Evolutionary conservation across 1,139 yeast species (phyloP).

Genomic region (Nakaseomyces sp.): DNA sequence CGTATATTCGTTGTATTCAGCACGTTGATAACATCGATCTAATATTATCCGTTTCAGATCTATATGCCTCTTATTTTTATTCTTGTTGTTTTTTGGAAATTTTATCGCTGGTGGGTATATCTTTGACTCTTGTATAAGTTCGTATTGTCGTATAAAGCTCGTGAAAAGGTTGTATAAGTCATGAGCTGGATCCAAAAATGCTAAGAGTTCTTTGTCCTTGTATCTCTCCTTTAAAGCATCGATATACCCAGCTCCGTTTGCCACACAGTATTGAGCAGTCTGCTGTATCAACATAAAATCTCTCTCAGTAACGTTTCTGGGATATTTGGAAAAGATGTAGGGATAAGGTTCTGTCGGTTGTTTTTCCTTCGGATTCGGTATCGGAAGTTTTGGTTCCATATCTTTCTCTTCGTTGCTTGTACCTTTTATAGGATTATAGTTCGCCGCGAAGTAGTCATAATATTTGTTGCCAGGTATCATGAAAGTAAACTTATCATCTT

Average conservation of each 20-base stretch:
- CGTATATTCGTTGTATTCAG: conserved; percentile 42
- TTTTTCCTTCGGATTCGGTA: conserved; percentile 10
- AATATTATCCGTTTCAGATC: conserved; percentile 34
- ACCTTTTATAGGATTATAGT: neutral
- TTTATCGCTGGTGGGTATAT: conserved; percentile 20
- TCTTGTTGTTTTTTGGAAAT: conserved; percentile 3
- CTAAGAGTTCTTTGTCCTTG: conserved; percentile 48
- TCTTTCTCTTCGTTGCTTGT: neutral
- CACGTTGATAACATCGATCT: conserved; percentile 46
- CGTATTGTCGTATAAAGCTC: conserved; percentile 50
- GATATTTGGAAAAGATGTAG: conserved; percentile 40
- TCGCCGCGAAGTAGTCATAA: conserved; percentile 35
- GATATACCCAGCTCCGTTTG: conserved; percentile 34
- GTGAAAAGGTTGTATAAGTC: conserved; percentile 50
- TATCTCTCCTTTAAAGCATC: conserved; percentile 34
- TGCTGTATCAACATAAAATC: conserved; percentile 65
- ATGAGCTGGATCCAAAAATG: conserved; percentile 54
- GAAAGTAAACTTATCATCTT: conserved; percentile 56
- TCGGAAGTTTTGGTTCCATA: too few species aligned
- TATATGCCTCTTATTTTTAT: conserved; percentile 16
- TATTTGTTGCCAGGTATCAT: conserved; percentile 46
- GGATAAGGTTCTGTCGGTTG: conserved; percentile 30
- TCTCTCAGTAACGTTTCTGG: conserved; percentile 50
- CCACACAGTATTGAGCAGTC: conserved; percentile 61
- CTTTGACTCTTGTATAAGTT: conserved; percentile 14